Percentiles rank a stretch among this genome's conserved stretches.
These are phyloP conservation scores for Besnoitia besnoiti DNA, from an alignment of 169 alveolate genomes.

Conservation along the genomic window DNA sequence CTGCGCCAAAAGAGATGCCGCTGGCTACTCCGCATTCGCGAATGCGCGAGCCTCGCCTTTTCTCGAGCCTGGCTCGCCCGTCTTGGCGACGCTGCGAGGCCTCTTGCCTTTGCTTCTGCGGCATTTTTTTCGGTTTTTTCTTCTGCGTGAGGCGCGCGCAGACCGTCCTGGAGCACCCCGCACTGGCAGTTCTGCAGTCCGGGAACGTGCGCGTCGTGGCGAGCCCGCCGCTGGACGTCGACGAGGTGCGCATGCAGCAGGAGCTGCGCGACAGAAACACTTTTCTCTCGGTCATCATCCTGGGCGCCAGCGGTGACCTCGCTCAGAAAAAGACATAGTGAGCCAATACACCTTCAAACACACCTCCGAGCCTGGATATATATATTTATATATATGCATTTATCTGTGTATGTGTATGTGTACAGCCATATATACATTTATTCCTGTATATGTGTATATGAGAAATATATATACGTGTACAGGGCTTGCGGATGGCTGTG, in stretches of 20 bases:
- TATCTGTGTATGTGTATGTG: too few species aligned
- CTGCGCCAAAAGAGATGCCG: too few species aligned
- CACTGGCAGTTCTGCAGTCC: constrained; percentile 45
- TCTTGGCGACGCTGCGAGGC: neutral
- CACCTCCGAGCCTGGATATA: too few species aligned
- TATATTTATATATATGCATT: too few species aligned
- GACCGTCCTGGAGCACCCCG: constrained; percentile 52
- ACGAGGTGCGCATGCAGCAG: constrained; percentile 12
- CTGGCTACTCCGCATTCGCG: too few species aligned
- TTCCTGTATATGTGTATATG: too few species aligned
- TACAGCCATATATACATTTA: too few species aligned
- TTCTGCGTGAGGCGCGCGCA: neutral
- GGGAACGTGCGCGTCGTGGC: constrained; percentile 65
- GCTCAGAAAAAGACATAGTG: constrained; percentile 76
- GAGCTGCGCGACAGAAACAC: constrained; percentile 45
- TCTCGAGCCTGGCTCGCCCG: neutral
- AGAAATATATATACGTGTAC: too few species aligned
- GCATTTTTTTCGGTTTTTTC: neutral
- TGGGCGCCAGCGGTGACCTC: constrained; percentile 80
- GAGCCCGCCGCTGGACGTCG: constrained; percentile 58
- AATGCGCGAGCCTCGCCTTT: neutral
- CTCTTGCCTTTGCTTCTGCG: neutral
- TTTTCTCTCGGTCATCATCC: constrained; percentile 69
- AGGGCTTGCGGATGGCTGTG: too few species aligned
- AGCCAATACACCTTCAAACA: too few species aligned